phyloP scores from a whole-genome alignment of 192 early-diverging fungal species.

The Backusella liffmaniae region DNA sequence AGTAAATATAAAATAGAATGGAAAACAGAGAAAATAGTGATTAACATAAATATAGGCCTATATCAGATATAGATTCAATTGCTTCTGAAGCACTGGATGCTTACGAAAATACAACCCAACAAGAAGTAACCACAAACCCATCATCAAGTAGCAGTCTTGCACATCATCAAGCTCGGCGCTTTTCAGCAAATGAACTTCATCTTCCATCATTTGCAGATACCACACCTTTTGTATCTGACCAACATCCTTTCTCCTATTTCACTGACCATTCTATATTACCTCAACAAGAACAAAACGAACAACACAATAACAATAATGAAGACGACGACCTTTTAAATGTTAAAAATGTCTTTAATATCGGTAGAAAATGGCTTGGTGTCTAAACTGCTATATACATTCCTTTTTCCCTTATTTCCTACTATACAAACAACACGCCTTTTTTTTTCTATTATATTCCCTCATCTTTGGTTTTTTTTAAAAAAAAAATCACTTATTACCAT shows the following conservation, averaged over 20 bases:
- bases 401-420: not conserved
- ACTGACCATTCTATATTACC: not conserved
- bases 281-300: not conserved
- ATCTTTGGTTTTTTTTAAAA: not conserved
- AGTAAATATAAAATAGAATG: not conserved
- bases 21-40: not conserved
- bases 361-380: slow-evolving; percentile 16
- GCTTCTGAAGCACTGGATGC: slow-evolving; percentile 22
- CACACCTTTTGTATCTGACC: slow-evolving; percentile 16
- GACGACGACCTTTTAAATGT: not conserved
- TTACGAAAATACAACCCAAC: slow-evolving; percentile 13
- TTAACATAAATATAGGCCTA: slow-evolving; percentile 5
- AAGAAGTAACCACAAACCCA: not conserved
- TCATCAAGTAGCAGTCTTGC: not conserved
- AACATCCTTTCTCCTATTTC: slow-evolving; percentile 32
- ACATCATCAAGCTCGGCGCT: not conserved
- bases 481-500: not conserved
- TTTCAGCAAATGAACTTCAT: slow-evolving; percentile 8
- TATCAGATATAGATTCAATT: slow-evolving; percentile 28
- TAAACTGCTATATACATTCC: not conserved
- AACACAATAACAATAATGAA: not conserved
- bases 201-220: slow-evolving; percentile 8
- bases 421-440: not conserved
- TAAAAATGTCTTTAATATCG: not conserved
- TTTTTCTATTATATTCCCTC: not conserved